phyloP scores from a whole-genome alignment of 2,329 filamentous ascomycete species.

The Akanthomyces lecanii region DNA sequence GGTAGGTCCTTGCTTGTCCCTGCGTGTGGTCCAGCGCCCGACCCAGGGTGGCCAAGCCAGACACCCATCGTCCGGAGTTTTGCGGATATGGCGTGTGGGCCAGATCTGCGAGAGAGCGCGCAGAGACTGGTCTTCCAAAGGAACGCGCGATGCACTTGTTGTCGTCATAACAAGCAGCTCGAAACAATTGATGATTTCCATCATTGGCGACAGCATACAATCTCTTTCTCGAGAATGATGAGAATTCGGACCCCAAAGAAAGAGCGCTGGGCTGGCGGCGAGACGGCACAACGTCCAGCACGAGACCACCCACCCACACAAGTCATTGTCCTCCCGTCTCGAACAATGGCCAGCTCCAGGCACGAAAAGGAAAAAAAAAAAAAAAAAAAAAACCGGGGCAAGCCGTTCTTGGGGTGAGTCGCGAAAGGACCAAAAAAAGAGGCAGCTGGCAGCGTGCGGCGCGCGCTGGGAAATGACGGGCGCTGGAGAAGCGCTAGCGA shows the following conservation, averaged over 20 bases:
- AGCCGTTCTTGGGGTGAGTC: neutral
- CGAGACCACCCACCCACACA: neutral
- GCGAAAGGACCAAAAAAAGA: neutral
- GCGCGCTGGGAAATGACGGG: neutral
- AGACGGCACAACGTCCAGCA: neutral
- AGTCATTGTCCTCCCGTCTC: neutral
- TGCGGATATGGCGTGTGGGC: constrained; percentile 11
- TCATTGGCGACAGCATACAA: neutral
- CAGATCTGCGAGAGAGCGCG: constrained; percentile 1
- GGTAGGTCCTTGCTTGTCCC: neutral
- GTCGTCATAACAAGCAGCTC: neutral
- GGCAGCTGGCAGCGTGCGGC: neutral
- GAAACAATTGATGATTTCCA: neutral
- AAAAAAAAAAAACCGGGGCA: constrained; percentile 1
- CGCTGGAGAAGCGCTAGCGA: neutral
- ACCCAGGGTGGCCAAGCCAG: neutral
- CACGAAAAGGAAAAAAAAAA: neutral
- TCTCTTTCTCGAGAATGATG: neutral
- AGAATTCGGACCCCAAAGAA: neutral
- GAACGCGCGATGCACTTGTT: neutral
- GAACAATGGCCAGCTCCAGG: neutral
- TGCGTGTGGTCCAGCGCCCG: neutral
- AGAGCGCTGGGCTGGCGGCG: neutral
- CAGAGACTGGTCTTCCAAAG: neutral
- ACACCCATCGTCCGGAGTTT: constrained; percentile 8